Percentiles rank a stretch among this genome's conserved stretches.
Evolutionary conservation across 2,329 filamentous ascomycete species (phyloP).

Genomic region (Pseudogymnoascus sp.): DNA sequence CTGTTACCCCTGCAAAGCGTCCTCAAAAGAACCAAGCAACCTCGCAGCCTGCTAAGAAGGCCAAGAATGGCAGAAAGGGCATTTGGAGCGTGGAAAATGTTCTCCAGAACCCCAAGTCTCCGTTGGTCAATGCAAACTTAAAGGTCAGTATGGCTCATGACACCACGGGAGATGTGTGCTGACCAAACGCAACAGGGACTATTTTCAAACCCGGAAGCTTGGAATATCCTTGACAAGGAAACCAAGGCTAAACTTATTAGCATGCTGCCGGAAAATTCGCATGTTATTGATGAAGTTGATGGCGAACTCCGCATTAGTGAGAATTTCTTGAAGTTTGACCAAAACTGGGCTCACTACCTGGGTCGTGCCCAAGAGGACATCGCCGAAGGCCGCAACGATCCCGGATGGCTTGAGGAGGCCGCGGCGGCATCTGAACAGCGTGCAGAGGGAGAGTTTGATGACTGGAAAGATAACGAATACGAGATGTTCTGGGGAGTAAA

Average conservation of each 20-base stretch:
- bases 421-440: slow-evolving; percentile 45
- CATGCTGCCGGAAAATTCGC: slow-evolving; percentile 30
- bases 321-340: slow-evolving; percentile 37
- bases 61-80: not conserved
- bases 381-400: slow-evolving; percentile 46
- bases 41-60: not conserved
- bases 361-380: slow-evolving; percentile 52
- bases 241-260: slow-evolving; percentile 36
- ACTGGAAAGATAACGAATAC: slow-evolving; percentile 46
- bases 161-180: not conserved
- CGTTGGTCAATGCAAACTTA: not conserved
- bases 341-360: slow-evolving; percentile 45
- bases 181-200: slow-evolving; percentile 29
- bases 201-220: slow-evolving; percentile 34
- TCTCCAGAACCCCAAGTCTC: slow-evolving; percentile 11
- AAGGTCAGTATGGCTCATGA: not conserved
- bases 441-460: slow-evolving; percentile 48
- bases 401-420: slow-evolving; percentile 50
- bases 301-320: slow-evolving; percentile 16
- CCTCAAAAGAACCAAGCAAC: not conserved
- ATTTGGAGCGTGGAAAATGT: slow-evolving; percentile 8
- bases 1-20: not conserved
- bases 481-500: slow-evolving; percentile 30
- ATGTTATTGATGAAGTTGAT: slow-evolving; percentile 26
- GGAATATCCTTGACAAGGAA: slow-evolving; percentile 35